Conservation (phyloP, 2,329 filamentous ascomycete genomes). For the Stemphylium vesicarium region DNA sequence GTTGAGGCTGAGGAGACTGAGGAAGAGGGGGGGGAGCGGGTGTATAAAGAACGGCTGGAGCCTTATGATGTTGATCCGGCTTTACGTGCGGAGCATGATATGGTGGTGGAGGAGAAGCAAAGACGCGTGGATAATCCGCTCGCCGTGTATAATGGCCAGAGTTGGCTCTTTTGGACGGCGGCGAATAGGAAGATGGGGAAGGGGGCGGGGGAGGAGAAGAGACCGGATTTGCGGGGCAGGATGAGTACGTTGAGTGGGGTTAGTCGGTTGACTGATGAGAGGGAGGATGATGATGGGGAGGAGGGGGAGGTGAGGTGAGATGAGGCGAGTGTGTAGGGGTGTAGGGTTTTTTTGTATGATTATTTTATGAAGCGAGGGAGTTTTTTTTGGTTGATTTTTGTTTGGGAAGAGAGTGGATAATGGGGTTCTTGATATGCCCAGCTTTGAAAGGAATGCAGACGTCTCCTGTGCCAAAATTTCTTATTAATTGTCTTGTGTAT, state of each 20-base stretch:
- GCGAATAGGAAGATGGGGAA: slow-evolving; percentile 1
- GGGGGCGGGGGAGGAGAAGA: slow-evolving; percentile 21
- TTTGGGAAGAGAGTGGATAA: no score
- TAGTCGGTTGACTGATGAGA: slow-evolving; percentile 59
- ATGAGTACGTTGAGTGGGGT: slow-evolving; percentile 61
- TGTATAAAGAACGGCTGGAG: slow-evolving; percentile 2
- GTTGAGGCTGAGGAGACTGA: no score
- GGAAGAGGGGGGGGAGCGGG: no score
- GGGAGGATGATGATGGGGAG: slow-evolving; percentile 7
- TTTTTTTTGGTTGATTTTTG: no score
- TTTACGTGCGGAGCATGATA: no score
- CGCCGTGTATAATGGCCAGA: slow-evolving; percentile 58
- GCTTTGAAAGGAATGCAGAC: no score
- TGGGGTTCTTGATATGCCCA: no score
- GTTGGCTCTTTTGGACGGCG: slow-evolving; percentile 61
- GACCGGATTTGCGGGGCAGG: slow-evolving; percentile 43
- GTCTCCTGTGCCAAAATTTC: no score
- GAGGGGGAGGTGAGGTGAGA: slow-evolving; percentile 22
- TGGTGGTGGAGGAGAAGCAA: neutral
- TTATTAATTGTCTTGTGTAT: no score
- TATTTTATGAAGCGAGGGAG: no score
- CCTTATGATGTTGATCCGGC: no score
- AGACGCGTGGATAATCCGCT: slow-evolving; percentile 50
- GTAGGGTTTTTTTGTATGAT: neutral
- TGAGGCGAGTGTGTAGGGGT: slow-evolving; percentile 28